phyloP scores from a whole-genome alignment of 2,329 filamentous ascomycete species.

The Alternaria postmessia region DNA sequence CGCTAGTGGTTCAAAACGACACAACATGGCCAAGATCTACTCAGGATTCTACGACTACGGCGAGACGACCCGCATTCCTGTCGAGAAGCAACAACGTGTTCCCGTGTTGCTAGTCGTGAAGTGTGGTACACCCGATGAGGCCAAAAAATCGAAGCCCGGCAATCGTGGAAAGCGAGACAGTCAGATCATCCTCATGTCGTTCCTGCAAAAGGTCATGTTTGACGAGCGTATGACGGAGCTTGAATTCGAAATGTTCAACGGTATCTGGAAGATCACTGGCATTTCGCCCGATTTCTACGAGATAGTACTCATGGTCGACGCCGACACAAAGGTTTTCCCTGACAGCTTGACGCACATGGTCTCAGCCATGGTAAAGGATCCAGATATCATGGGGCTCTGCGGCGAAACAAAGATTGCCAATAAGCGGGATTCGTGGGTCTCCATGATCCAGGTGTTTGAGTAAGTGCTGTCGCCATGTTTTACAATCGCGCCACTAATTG shows the following conservation, averaged over 20 bases:
- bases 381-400: conserved; percentile 98
- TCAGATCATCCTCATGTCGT: conserved; percentile 99
- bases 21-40: conserved; percentile 99
- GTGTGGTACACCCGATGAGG: conserved; percentile 90
- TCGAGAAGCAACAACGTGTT: conserved; percentile 91
- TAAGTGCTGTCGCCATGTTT: conserved; percentile 49
- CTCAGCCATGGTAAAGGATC: conserved; percentile 98
- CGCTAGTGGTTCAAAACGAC: conserved; percentile 91
- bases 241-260: conserved; percentile 99
- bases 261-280: conserved; percentile 97
- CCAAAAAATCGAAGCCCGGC: conserved; percentile 82
- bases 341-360: conserved; percentile 99
- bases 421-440: conserved; percentile 93
- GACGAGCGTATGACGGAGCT: conserved; percentile 99
- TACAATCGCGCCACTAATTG: conserved; percentile 38
- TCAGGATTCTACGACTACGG: conserved; percentile 99
- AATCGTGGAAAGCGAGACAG: conserved; percentile 99
- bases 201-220: conserved; percentile 99
- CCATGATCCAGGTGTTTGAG: conserved; percentile 98
- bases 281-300: conserved; percentile 99
- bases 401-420: conserved; percentile 99
- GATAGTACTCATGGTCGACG: conserved; percentile 97
- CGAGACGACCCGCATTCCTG: conserved; percentile 76
- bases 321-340: conserved; percentile 98
- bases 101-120: conserved; percentile 98